Base-by-base conservation (phyloP, 2,329 filamentous ascomycete genomes). In the Aspergillus carbonarius region DNA sequence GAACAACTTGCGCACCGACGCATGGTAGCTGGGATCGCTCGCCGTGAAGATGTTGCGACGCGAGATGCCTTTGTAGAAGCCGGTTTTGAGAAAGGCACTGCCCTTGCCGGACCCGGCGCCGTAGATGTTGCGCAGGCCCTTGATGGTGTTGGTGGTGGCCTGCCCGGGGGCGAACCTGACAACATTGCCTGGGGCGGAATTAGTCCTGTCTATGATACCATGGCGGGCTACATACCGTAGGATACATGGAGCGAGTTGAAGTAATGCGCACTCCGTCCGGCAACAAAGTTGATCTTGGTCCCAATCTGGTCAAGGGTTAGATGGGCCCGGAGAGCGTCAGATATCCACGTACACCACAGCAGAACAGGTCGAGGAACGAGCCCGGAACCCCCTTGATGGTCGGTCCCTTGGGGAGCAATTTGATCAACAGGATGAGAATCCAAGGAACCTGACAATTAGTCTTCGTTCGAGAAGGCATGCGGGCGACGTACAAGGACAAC, bases 31-130 rank as follows among this genome's bases (percentile, higher is more conserved):
- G 0, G 66, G 62, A 9, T 69, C 67, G 1, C 60, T 57, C 0
- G 67, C 67, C 1, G 67, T 69, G 57, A 69, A 69, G 39, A 69
- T 58, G 40, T 69, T 69, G 4, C 62, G 58, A 5, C 65, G 60
- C 3, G 67, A 68, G 49, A 69, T 69, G 18, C 59, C 64, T 34
- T 55, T 60, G 58, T 69, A 69, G 51, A 69, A 69, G 42, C 52
- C 50, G 2, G 66, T 64, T 51, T 69, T 69, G 3, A 68, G 61
- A 34, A 69, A 69, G 1, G 62, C 55, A 10, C 59, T 59, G 39
- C 59, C 59, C 52, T 67, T 67, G 32, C 61, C 59, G 4, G 60
- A 51, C 0, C 63, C 65, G 5, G 60, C 58, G 10, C 63, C 62
- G 52, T 69, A 69, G 52, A 69, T 69, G 50, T 63, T 63, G 10